Percentiles rank a stretch among this genome's conserved stretches.
Evolutionary conservation across 495 filamentous ascomycete genomes (phyloP).

Genomic region (Podospora comata): DNA sequence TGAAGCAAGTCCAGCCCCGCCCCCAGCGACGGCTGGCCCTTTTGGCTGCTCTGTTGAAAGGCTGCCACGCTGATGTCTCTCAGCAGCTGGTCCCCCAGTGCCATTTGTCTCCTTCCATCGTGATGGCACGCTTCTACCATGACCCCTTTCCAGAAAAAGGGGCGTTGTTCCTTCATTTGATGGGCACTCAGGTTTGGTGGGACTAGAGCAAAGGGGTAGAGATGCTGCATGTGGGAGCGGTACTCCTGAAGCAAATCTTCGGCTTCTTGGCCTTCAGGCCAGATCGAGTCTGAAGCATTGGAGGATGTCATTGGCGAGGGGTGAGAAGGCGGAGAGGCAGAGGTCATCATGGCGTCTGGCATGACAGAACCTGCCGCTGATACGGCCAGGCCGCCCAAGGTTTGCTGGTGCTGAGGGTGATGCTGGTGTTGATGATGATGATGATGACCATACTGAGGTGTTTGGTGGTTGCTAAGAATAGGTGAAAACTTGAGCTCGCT

Average conservation of each 20-base stretch:
- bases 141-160: constrained; percentile 35
- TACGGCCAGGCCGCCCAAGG: neutral
- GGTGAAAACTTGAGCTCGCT: neutral
- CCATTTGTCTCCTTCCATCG: constrained; percentile 29
- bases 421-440: neutral
- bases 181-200: constrained; percentile 24
- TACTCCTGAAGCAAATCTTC: constrained; percentile 24
- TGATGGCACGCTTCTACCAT: constrained; percentile 32
- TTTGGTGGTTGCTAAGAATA: neutral
- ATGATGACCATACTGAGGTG: neutral
- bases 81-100: constrained; percentile 28
- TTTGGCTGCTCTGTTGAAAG: constrained; percentile 7
- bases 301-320: neutral
- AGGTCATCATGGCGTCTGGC: neutral
- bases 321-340: neutral
- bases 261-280: constrained; percentile 31
- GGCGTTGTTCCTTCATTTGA: constrained; percentile 25
- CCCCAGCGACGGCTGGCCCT: constrained; percentile 5
- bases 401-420: neutral
- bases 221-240: constrained; percentile 12
- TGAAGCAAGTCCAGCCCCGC: constrained; percentile 32
- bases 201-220: constrained; percentile 32
- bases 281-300: constrained; percentile 5
- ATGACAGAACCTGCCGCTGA: neutral
- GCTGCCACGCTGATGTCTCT: constrained; percentile 26